These are phyloP conservation scores for Camelina laxa DNA, from an alignment of 345 rosid species.

Conservation along the genomic window DNA sequence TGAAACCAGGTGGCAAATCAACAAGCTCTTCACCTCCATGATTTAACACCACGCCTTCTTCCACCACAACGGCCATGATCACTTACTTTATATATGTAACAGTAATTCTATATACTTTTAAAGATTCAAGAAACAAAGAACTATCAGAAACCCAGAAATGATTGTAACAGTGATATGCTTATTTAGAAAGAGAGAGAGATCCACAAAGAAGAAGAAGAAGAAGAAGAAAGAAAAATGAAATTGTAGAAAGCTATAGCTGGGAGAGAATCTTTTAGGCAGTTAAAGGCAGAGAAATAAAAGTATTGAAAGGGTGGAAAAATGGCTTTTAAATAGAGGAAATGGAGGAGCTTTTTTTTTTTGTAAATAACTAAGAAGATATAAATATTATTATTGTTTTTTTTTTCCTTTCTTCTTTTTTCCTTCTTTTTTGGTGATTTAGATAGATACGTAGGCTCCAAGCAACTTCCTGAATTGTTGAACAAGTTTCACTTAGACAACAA, in stretches of 20 bases:
- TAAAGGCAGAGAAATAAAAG: slow-evolving; percentile 63
- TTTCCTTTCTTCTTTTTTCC: slow-evolving; percentile 19
- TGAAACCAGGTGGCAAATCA: slow-evolving; percentile 89
- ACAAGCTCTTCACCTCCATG: slow-evolving; percentile 61
- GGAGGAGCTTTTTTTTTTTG: slow-evolving; percentile 20
- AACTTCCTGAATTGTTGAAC: slow-evolving; percentile 53
- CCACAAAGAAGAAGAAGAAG: slow-evolving; percentile 32
- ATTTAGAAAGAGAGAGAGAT: slow-evolving; percentile 24
- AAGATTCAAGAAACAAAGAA: slow-evolving; percentile 32
- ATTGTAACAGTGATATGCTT: not conserved
- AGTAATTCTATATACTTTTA: not conserved
- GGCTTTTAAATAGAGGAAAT: slow-evolving; percentile 71
- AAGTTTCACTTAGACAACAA: slow-evolving; percentile 55
- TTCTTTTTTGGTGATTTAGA: slow-evolving; percentile 43
- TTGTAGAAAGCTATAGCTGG: slow-evolving; percentile 37
- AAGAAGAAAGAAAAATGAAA: slow-evolving; percentile 30
- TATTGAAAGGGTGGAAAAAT: slow-evolving; percentile 38
- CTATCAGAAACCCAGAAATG: slow-evolving; percentile 26
- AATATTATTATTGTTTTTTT: slow-evolving; percentile 17
- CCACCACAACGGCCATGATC: slow-evolving; percentile 47
- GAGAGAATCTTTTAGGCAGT: slow-evolving; percentile 51
- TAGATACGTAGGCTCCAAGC: slow-evolving; percentile 87
- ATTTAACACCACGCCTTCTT: slow-evolving; percentile 49
- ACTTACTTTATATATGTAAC: slow-evolving; percentile 42
- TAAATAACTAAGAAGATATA: slow-evolving; percentile 20